Percentiles rank a stretch among this genome's conserved stretches.
phyloP scores from a whole-genome alignment of 1,139 yeast species.

The Candida freyschussii region DNA sequence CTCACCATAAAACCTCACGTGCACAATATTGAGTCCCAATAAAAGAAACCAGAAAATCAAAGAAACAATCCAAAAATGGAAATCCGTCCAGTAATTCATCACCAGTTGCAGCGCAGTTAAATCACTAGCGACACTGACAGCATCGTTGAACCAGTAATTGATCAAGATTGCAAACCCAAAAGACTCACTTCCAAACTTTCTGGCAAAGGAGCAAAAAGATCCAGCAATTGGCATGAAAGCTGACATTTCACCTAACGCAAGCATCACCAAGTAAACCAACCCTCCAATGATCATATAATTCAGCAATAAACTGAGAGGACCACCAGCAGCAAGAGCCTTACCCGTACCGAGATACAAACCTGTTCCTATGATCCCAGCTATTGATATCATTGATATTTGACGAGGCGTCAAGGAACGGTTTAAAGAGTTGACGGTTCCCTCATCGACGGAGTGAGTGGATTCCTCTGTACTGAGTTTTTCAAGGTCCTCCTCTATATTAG shows the following conservation, averaged over 20 bases:
- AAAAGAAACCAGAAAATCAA: conserved; percentile 56
- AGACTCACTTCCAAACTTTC: conserved; percentile 56
- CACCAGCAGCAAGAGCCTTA: conserved; percentile 53
- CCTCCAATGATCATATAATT: conserved; percentile 56
- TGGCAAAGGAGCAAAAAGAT: conserved; percentile 56
- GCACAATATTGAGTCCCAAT: conserved; percentile 46
- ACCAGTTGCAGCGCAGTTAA: conserved; percentile 36
- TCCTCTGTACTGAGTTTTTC: conserved; percentile 8
- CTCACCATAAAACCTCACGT: conserved; percentile 58
- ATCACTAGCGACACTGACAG: conserved; percentile 40
- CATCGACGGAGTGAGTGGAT: conserved; percentile 2
- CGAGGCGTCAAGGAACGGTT: conserved; percentile 20
- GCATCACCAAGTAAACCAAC: conserved; percentile 55
- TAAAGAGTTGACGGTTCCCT: conserved; percentile 15
- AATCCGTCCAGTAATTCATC: conserved; percentile 56
- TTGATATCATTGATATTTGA: conserved; percentile 18
- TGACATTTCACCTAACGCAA: conserved; percentile 61
- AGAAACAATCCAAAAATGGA: conserved; percentile 54
- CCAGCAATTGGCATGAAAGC: conserved; percentile 62
- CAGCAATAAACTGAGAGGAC: conserved; percentile 58
- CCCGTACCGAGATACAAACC: conserved; percentile 64
- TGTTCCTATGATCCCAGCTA: conserved; percentile 38
- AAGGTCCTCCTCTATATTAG: conserved; percentile 1
- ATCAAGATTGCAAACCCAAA: conserved; percentile 58
- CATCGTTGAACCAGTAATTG: conserved; percentile 55